These are phyloP conservation scores for Annona cherimola DNA, from an alignment of 164 flowering plant genomes.

Conservation along the genomic window DNA sequence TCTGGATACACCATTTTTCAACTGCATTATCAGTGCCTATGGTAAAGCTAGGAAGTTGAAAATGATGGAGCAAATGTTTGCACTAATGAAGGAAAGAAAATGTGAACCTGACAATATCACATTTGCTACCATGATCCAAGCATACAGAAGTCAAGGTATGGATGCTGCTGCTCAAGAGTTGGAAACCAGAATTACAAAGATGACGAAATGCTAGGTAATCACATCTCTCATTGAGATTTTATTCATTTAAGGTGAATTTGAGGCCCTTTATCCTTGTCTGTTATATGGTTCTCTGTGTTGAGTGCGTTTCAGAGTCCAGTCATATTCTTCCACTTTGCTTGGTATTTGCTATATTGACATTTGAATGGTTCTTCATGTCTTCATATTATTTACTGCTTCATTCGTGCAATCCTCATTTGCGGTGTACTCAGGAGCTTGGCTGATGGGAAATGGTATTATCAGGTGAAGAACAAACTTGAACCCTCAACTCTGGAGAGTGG, in stretches of 20 bases:
- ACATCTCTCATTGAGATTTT: too few relatives aligned
- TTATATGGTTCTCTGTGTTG: background rate
- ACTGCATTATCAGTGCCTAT: slow-evolving; percentile 70
- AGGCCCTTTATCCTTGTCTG: background rate
- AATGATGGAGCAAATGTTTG: slow-evolving; percentile 47
- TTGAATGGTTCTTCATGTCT: background rate
- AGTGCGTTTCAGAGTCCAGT: background rate
- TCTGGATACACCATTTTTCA: slow-evolving; percentile 79
- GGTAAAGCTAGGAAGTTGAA: slow-evolving; percentile 64
- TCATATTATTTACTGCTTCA: background rate
- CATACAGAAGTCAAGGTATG: slow-evolving; percentile 57
- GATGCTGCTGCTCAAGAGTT: slow-evolving; percentile 35
- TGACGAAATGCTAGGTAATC: slow-evolving; percentile 1
- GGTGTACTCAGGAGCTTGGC: background rate
- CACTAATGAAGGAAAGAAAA: slow-evolving; percentile 55
- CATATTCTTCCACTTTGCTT: background rate
- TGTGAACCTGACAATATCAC: slow-evolving; percentile 68
- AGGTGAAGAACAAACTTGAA: background rate
- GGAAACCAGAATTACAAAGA: slow-evolving; percentile 14
- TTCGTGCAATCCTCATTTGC: background rate
- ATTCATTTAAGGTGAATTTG: background rate
- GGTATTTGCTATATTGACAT: background rate
- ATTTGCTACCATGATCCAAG: slow-evolving; percentile 65
- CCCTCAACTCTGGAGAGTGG: background rate
- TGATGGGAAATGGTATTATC: background rate